Conservation (phyloP, 495 filamentous ascomycete genomes). For the Neurospora terricola region DNA sequence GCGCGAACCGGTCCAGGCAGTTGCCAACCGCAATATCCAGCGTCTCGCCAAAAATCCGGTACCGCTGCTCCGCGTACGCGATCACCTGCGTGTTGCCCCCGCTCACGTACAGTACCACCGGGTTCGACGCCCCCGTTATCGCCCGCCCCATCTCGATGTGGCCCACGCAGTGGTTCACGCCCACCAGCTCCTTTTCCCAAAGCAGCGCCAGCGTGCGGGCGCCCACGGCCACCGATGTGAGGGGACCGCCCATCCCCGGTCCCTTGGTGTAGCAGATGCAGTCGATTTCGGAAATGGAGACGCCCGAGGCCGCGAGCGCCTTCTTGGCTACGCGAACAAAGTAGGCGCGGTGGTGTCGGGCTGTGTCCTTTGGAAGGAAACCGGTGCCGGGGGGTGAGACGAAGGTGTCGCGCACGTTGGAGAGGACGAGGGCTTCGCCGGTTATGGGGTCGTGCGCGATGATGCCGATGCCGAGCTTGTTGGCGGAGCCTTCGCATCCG, state of each 20-base stretch:
- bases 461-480: conserved; percentile 91
- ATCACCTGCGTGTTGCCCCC: conserved; percentile 98
- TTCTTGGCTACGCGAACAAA: conserved; percentile 70
- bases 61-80: conserved; percentile 85
- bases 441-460: conserved; percentile 64
- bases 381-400: conserved; percentile 84
- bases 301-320: conserved; percentile 52
- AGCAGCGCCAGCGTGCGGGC: conserved; percentile 74
- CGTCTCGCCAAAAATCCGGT: conserved; percentile 96
- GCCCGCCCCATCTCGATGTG: conserved; percentile 98
- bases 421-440: conserved; percentile 62
- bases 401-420: conserved; percentile 92
- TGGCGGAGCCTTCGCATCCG: conserved; percentile 93
- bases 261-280: conserved; percentile 95
- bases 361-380: conserved; percentile 94
- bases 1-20: conserved; percentile 91
- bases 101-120: conserved; percentile 90
- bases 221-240: conserved; percentile 80
- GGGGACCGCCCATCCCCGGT: conserved; percentile 90
- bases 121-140: conserved; percentile 86
- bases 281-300: conserved; percentile 57
- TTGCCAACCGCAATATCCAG: conserved; percentile 97
- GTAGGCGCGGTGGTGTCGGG: conserved; percentile 79
- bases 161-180: conserved; percentile 95
- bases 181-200: conserved; percentile 80